Evolutionary conservation across 108 stramenopile genomes (phyloP).

Genomic region (Fragilaria radians): DNA sequence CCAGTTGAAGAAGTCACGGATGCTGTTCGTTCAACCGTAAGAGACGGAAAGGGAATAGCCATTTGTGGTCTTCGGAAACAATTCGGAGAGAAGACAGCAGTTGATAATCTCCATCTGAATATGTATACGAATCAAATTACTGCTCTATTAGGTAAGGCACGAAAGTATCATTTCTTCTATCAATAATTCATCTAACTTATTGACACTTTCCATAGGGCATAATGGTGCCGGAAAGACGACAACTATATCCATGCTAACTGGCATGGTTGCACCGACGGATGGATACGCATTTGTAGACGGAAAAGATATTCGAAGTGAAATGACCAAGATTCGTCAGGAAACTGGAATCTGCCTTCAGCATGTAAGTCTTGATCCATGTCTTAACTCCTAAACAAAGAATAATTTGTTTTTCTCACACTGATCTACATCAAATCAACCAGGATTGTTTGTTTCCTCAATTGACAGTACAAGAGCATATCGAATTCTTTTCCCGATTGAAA

Average conservation of each 20-base stretch:
- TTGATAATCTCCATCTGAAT: constrained; percentile 54
- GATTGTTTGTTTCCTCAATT: constrained; percentile 63
- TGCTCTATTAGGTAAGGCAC: constrained; percentile 55
- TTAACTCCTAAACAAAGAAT: constrained; percentile 41
- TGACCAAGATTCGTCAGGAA: constrained; percentile 32
- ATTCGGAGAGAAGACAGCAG: constrained; percentile 72
- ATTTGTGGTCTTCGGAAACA: constrained; percentile 36
- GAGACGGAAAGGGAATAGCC: constrained; percentile 21
- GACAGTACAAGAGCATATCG: constrained; percentile 63
- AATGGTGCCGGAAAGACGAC: constrained; percentile 34
- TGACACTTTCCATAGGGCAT: constrained; percentile 1
- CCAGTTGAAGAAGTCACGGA: constrained; percentile 25
- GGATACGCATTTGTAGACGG: constrained; percentile 63
- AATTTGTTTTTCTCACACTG: constrained; percentile 60
- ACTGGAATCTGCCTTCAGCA: constrained; percentile 73
- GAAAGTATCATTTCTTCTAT: constrained; percentile 1
- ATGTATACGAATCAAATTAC: constrained; percentile 76
- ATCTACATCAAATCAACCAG: constrained; percentile 38
- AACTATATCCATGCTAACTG: constrained; percentile 74
- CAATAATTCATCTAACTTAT: background rate
- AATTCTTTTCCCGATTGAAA: constrained; percentile 43
- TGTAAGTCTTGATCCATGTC: constrained; percentile 45
- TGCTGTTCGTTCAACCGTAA: constrained; percentile 16
- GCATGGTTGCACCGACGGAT: constrained; percentile 59
- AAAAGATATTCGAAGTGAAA: constrained; percentile 32